Conservation (phyloP, 139 green algal genomes). For the Coccomyxa sp. region DNA sequence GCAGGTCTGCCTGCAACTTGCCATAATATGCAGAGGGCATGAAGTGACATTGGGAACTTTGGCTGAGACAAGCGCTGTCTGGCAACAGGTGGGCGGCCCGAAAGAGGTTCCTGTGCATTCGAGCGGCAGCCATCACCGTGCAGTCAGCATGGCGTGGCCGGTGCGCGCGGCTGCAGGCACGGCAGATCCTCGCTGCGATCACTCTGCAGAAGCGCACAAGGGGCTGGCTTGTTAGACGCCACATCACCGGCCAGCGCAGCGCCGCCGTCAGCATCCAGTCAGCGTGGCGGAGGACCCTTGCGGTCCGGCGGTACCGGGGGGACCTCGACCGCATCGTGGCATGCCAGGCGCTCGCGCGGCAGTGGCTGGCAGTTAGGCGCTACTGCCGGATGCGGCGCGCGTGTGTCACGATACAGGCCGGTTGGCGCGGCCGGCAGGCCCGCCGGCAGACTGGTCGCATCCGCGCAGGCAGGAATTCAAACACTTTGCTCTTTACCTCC, state of each 20-base stretch:
- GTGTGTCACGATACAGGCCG: background rate
- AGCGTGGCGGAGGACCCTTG: background rate
- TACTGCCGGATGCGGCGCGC: background rate
- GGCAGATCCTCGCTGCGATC: conserved; percentile 14
- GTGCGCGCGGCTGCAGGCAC: conserved; percentile 10
- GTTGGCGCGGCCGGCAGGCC: background rate
- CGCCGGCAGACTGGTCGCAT: background rate
- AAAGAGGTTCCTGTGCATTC: no score
- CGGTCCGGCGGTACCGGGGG: background rate
- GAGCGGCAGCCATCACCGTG: background rate
- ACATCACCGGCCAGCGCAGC: background rate
- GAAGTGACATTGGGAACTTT: no score
- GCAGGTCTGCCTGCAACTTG: no score
- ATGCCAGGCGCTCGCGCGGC: background rate
- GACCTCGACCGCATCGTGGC: background rate
- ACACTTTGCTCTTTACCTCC: no score
- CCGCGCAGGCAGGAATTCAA: no score
- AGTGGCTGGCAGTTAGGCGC: background rate
- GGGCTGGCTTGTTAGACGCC: background rate
- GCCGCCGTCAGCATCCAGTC: conserved; percentile 9
- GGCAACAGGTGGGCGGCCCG: no score
- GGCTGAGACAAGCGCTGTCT: no score
- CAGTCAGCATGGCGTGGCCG: background rate
- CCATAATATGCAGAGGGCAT: no score
- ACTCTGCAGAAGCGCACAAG: background rate